Evolutionary conservation across 257 asterid species (phyloP).

Genomic region (Nicotiana sylvestris): DNA sequence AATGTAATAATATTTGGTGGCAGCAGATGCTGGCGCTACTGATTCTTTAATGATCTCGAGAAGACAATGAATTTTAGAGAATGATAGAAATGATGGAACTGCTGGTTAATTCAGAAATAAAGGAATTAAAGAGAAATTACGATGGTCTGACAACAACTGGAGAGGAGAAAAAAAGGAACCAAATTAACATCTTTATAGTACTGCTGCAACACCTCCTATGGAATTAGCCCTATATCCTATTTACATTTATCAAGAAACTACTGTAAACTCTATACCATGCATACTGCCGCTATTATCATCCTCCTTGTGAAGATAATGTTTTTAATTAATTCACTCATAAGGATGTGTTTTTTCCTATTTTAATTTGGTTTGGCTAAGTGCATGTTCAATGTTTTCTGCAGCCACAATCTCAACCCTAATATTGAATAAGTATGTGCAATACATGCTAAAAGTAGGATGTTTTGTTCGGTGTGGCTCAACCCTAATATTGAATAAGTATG

Average conservation of each 20-base stretch:
- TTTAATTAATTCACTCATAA: no score
- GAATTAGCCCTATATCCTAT: background rate
- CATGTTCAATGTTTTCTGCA: background rate
- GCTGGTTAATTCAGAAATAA: background rate
- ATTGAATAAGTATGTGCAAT: background rate
- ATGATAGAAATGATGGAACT: background rate
- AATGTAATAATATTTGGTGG: background rate
- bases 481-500: no score
- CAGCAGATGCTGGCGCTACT: background rate
- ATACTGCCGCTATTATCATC: no score
- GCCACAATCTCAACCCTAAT: background rate
- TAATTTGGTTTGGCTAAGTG: no score
- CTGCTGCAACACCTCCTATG: background rate
- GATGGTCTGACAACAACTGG: background rate
- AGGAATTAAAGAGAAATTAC: background rate
- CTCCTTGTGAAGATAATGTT: no score
- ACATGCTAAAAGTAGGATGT: no score
- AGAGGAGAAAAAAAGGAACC: background rate
- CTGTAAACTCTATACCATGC: no score
- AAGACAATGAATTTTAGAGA: background rate
- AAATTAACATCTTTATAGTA: no score
- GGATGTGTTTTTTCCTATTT: no score
- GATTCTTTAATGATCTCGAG: slow-evolving; percentile 1
- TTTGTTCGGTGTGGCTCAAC: no score
- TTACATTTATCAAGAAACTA: no score